A percentile compares a stretch with the other conserved stretches of the same genome.
Conservation (phyloP, 1,284 basidiomycete genomes). For the Neonothopanus nambi region DNA sequence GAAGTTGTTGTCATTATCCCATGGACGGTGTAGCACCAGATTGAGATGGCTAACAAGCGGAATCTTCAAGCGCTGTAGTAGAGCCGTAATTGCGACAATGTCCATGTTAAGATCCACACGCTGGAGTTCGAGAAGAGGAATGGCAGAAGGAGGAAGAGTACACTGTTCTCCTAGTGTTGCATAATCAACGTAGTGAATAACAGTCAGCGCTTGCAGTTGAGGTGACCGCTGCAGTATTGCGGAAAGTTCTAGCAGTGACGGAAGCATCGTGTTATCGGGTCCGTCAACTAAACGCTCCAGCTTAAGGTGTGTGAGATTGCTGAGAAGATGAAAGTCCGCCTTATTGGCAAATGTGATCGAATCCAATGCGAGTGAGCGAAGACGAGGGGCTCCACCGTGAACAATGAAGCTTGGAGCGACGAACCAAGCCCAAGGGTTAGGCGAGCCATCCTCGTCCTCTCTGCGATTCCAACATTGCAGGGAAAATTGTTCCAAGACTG, state of each 20-base stretch:
- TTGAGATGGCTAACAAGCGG: background rate
- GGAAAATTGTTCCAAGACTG: background rate
- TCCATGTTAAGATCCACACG: slow-evolving; percentile 1
- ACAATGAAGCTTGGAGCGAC: slow-evolving; percentile 7
- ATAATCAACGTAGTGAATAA: background rate
- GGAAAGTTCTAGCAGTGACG: slow-evolving; percentile 1
- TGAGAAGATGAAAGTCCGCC: background rate
- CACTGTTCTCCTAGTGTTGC: background rate
- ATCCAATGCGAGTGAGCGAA: background rate
- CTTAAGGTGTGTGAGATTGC: slow-evolving; percentile 3
- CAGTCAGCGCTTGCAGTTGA: background rate
- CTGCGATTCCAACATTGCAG: too few relatives aligned
- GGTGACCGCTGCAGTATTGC: slow-evolving; percentile 1
- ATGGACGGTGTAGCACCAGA: background rate
- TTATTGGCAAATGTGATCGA: background rate
- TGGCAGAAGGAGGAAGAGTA: background rate
- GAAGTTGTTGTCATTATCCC: too few relatives aligned
- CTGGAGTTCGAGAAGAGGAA: slow-evolving; percentile 4
- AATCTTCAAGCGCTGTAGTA: slow-evolving; percentile 2
- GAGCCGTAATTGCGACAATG: background rate
- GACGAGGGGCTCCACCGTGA: slow-evolving; percentile 4
- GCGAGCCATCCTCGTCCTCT: background rate
- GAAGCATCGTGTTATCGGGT: too few relatives aligned
- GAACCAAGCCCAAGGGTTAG: background rate
- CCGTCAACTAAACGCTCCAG: too few relatives aligned